A percentile compares a stretch with the other conserved stretches of the same genome.
Conservation (phyloP, 2,329 filamentous ascomycete genomes). For the Fusarium sp. region DNA sequence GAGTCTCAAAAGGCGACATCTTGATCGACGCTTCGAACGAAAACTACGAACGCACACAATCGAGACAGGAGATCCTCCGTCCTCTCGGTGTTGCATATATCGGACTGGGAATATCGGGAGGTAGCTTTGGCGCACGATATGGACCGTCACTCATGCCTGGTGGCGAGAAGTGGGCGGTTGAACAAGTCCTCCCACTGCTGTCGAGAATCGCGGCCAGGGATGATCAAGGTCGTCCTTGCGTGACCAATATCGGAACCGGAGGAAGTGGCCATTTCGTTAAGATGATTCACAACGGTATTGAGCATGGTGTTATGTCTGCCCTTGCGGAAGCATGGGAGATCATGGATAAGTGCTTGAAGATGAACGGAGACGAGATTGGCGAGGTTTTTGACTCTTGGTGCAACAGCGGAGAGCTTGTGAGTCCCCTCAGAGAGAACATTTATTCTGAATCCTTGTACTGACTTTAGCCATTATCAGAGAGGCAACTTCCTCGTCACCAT, state of each 20-base stretch:
- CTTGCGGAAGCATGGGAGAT: constrained; percentile 77
- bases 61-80: constrained; percentile 71
- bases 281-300: constrained; percentile 83
- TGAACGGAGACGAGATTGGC: constrained; percentile 73
- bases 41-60: constrained; percentile 75
- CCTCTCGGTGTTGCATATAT: constrained; percentile 74
- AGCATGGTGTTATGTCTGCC: constrained; percentile 78
- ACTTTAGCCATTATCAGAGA: neutral
- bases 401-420: constrained; percentile 66
- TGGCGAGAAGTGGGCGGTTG: constrained; percentile 70
- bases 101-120: constrained; percentile 78
- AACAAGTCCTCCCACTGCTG: constrained; percentile 73
- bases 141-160: constrained; percentile 79
- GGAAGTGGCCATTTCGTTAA: constrained; percentile 81
- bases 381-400: constrained; percentile 75
- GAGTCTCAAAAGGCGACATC: constrained; percentile 73
- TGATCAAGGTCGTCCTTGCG: constrained; percentile 69
- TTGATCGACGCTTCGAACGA: constrained; percentile 80
- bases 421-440: neutral
- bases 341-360: constrained; percentile 70
- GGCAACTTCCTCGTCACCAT: constrained; percentile 76
- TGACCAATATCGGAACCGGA: constrained; percentile 71
- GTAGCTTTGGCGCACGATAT: constrained; percentile 76
- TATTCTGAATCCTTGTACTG: neutral
- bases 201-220: constrained; percentile 75